Conservation (phyloP, 805 yeast genomes). For the Lipomyces starkeyi region DNA sequence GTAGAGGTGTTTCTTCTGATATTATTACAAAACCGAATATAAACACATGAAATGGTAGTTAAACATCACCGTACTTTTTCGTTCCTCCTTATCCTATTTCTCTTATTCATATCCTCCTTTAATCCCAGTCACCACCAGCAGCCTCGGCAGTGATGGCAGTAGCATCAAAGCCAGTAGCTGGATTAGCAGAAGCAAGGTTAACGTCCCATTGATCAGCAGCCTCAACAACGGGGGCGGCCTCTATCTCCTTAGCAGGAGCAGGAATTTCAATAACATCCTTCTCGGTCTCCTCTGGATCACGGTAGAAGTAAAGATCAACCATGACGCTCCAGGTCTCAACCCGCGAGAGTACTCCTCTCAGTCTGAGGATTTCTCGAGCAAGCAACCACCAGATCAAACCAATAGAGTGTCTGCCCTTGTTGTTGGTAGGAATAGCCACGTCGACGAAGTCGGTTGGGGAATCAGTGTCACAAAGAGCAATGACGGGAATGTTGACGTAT, state of each 20-base stretch:
- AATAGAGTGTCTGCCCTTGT: slow-evolving; percentile 99
- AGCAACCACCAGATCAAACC: slow-evolving; percentile 99
- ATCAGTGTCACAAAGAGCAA: slow-evolving; percentile 98
- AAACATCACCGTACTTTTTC: neutral
- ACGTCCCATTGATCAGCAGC: slow-evolving; percentile 60
- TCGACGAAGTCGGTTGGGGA: slow-evolving; percentile 99
- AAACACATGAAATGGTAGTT: slow-evolving; percentile 4
- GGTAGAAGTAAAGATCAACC: slow-evolving; percentile 99
- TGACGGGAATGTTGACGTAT: slow-evolving; percentile 99
- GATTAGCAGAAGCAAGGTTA: slow-evolving; percentile 52
- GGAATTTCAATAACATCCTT: slow-evolving; percentile 68
- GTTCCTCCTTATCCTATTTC: neutral
- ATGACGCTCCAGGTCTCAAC: slow-evolving; percentile 96
- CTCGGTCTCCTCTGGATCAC: slow-evolving; percentile 99
- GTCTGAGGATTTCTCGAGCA: slow-evolving; percentile 99
- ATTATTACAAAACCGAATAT: slow-evolving; percentile 1
- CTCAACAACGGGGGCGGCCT: slow-evolving; percentile 70
- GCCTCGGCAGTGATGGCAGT: slow-evolving; percentile 44
- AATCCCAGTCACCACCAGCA: slow-evolving; percentile 36
- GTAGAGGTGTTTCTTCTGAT: slow-evolving; percentile 1
- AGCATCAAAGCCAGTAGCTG: slow-evolving; percentile 67
- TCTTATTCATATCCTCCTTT: slow-evolving; percentile 6
- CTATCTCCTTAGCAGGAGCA: slow-evolving; percentile 67
- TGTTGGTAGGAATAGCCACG: slow-evolving; percentile 99
- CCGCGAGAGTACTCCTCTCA: slow-evolving; percentile 97